Percentiles rank a stretch among this genome's conserved stretches.
Evolutionary conservation across 192 early-diverging fungal species (phyloP).

Genomic region (Pilaira anomala): DNA sequence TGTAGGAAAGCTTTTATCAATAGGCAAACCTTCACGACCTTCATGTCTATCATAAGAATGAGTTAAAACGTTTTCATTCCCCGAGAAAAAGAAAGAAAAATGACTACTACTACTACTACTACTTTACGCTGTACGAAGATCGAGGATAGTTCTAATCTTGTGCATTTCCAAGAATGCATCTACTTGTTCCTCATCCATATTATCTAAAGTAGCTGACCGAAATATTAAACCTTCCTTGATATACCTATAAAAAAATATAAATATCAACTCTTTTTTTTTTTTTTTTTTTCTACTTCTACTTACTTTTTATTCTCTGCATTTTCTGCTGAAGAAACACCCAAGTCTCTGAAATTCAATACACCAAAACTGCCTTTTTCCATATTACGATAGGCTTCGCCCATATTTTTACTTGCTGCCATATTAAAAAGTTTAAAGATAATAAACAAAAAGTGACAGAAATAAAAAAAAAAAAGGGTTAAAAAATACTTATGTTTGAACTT

Average conservation of each 20-base stretch:
- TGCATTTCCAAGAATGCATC: slow-evolving; percentile 26
- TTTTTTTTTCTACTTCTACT: not conserved
- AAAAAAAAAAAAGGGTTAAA: no score
- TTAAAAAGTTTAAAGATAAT: no score
- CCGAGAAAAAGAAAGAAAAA: not conserved
- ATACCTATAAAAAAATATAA: slow-evolving; percentile 20
- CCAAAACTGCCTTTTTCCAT: slow-evolving; percentile 12
- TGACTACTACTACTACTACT: not conserved
- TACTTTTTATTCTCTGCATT: slow-evolving; percentile 10
- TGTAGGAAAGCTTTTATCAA: slow-evolving; percentile 28
- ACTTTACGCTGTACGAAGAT: slow-evolving; percentile 37
- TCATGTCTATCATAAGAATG: slow-evolving; percentile 1
- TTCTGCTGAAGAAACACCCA: slow-evolving; percentile 16
- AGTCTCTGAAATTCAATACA: slow-evolving; percentile 26
- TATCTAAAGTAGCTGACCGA: slow-evolving; percentile 41
- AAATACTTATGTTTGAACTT: no score
- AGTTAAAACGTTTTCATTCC: no score
- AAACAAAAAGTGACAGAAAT: no score
- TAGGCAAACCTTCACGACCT: slow-evolving; percentile 11
- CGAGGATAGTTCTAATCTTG: slow-evolving; percentile 41
- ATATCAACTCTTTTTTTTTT: not conserved
- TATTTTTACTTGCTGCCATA: not conserved
- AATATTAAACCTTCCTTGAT: slow-evolving; percentile 38
- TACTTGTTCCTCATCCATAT: slow-evolving; percentile 33
- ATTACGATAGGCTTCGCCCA: slow-evolving; percentile 1